Evolutionary conservation across 2,329 filamentous ascomycete genomes (phyloP), one percentile per base, ranked within the genome.

Genomic region (Aspergillus awamori): DNA sequence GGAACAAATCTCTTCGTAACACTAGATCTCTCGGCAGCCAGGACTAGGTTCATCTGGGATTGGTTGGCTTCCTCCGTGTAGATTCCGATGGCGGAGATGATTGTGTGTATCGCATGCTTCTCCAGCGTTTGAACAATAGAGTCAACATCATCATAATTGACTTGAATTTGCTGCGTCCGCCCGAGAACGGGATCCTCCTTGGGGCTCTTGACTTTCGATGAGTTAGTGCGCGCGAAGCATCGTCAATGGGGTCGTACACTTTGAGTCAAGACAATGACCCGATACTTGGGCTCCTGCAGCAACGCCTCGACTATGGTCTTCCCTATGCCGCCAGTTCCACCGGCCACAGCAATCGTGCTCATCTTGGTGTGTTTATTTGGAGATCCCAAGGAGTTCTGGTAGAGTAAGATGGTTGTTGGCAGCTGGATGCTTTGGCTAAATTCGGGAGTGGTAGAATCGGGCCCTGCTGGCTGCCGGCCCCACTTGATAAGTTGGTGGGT

Each of bases 311-410:
- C 77, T 30, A 84, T 73, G 1, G 80, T 77, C 17, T 74, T 76
- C 11, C 82, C 82, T 1, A 83, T 69, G n/a, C 71, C 72, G 24
- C 81, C 81, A 0, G 77, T 79, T 13, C 81, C 82, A 53, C 82
- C 82, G 5, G 79, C 79, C 15, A 84, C 76, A 53, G 79, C 82
- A 41, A 84, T 71, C 20, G 77, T 68, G 13, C 72, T 66, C 79
- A 81, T 81, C 4, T 33, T 61, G 33, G 15, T 52, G 24, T 5
- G 26, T 7, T 10, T 17, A 8, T 22, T 17, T 22, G 24, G 43
- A 28, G 38, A 24, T 15, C 3, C 8, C 7, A 13, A 20, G 4
- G 20, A 22, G 7, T 55, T 5, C 10, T 24, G 51, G 28, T 15
- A n/a, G 20, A 20, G 11, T 26, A 33, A 20, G 7, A 39, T 6